Conservation (phyloP, 345 rosid genomes). For the Brassica nigra region DNA sequence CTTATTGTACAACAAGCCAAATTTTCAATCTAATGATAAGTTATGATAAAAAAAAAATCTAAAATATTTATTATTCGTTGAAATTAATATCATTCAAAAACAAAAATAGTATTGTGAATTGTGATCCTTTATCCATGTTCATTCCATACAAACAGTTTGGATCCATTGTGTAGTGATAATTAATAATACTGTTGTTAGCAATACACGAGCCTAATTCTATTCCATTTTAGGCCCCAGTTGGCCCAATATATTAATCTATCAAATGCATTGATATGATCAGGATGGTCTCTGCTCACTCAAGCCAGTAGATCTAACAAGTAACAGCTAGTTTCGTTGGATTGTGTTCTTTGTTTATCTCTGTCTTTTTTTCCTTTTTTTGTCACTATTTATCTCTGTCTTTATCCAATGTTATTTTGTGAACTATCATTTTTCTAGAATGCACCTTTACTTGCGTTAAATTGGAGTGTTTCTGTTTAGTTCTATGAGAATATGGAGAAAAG, state of each 20-base stretch:
- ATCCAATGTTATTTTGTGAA: neutral
- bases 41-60: conserved; percentile 8
- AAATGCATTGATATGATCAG: conserved; percentile 37
- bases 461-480: neutral
- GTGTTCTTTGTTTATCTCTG: neutral
- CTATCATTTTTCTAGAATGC: neutral
- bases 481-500: neutral
- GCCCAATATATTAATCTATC: neutral
- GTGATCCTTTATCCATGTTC: too few relatives aligned
- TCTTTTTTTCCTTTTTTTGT: neutral
- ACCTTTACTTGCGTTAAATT: neutral
- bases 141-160: too few relatives aligned
- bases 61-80: neutral
- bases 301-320: conserved; percentile 71
- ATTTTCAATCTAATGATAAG: neutral
- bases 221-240: neutral
- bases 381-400: neutral
- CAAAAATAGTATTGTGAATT: too few relatives aligned
- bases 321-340: conserved; percentile 39
- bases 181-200: neutral
- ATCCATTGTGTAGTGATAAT: too few relatives aligned
- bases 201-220: neutral
- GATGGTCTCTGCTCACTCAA: conserved; percentile 74
- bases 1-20: conserved; percentile 9
- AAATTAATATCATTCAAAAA: neutral